Evolutionary conservation across 805 yeast genomes (phyloP).

Genomic region (Blastobotrys parvus): DNA sequence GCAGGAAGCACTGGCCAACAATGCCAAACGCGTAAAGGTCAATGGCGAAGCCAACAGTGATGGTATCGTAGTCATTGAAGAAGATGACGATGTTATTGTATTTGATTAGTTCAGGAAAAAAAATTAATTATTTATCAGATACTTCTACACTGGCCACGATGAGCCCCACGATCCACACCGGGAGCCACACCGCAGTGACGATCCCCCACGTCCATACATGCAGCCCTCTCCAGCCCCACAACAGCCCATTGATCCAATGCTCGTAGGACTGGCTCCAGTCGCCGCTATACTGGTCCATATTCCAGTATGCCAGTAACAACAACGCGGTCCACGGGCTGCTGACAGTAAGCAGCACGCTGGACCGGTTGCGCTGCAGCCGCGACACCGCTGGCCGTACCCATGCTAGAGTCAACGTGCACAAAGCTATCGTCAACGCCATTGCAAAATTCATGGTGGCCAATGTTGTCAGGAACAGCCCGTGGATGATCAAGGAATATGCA

Average conservation of each 20-base stretch:
- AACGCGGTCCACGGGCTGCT: conserved; percentile 42
- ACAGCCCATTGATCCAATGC: conserved; percentile 41
- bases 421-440: conserved; percentile 62
- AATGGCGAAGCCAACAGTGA: conserved; percentile 7
- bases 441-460: conserved; percentile 79
- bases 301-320: conserved; percentile 22
- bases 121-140: no score
- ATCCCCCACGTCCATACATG: conserved; percentile 85
- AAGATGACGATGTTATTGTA: conserved; percentile 16
- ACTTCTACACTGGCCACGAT: conserved; percentile 7
- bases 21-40: conserved; percentile 5
- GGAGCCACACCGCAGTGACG: conserved; percentile 68
- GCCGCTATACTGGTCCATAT: neutral
- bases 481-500: conserved; percentile 44
- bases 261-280: conserved; percentile 22
- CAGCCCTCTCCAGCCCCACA: conserved; percentile 56
- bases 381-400: conserved; percentile 38
- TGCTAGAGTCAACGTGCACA: conserved; percentile 68
- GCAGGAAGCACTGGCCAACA: conserved; percentile 4
- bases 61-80: conserved; percentile 10
- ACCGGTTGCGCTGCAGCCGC: conserved; percentile 4
- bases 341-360: conserved; percentile 31
- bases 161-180: conserved; percentile 54
- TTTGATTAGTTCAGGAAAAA: conserved; percentile 15
- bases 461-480: conserved; percentile 64